A percentile compares a stretch with the other conserved stretches of the same genome.
Evolutionary conservation across 2,329 filamentous ascomycete genomes (phyloP).

Genomic region (Elsinoe fawcettii): DNA sequence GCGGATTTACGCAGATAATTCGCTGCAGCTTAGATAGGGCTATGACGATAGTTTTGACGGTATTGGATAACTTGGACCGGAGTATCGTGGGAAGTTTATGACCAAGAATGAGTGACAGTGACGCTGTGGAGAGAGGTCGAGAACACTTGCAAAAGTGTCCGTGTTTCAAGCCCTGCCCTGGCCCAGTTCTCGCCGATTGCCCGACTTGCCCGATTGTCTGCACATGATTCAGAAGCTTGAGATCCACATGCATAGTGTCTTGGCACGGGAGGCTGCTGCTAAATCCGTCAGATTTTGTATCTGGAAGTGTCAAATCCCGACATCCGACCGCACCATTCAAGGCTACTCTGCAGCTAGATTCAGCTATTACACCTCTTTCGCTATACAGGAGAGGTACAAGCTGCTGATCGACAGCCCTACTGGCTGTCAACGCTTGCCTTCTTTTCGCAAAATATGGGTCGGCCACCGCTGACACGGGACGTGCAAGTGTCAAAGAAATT

Average conservation of each 20-base stretch:
- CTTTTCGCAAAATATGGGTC: constrained; percentile 9
- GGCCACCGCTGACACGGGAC: constrained; percentile 33
- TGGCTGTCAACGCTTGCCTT: background rate
- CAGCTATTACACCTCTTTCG: background rate
- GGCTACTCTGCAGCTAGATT: constrained; percentile 4
- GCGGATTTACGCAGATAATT: background rate
- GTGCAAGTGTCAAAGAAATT: constrained; percentile 43
- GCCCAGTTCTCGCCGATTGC: background rate
- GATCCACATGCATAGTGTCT: background rate
- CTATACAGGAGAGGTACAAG: background rate
- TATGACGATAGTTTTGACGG: background rate
- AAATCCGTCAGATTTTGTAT: background rate
- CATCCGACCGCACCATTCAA: constrained; percentile 4
- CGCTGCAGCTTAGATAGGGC: background rate
- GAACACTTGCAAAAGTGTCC: background rate
- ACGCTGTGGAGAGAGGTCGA: background rate
- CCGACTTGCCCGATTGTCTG: background rate
- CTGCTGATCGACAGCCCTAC: background rate
- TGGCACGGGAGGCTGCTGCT: background rate
- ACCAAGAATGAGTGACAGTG: background rate
- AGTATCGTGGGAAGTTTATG: background rate
- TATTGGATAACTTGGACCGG: background rate
- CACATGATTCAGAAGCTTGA: background rate
- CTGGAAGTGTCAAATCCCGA: constrained; percentile 1
- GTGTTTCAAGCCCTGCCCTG: background rate